Evolutionary conservation across 2,329 filamentous ascomycete genomes (phyloP), one percentile per base, ranked within the genome.

Genomic region (Arachnomyces sp.): DNA sequence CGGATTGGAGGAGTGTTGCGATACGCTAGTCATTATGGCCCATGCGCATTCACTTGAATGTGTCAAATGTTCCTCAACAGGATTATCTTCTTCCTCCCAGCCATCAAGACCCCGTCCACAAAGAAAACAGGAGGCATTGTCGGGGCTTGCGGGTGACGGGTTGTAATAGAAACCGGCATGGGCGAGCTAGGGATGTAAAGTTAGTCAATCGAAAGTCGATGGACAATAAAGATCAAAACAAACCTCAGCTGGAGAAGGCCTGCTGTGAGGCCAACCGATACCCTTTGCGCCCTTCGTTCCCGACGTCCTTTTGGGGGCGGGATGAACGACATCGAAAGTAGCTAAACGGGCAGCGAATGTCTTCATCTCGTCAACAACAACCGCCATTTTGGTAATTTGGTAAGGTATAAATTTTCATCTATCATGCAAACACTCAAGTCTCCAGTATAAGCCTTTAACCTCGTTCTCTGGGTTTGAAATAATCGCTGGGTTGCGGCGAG

Each of bases 121-220:
- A 29, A 88, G 73, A 62, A 93, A 96, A 62, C 92, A 98, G 51
- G 79, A 77, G 35, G 86, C 86, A 61, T 96, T 96, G 62, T 98
- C 92, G 29, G 82, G 82, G 55, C 80, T 85, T 34, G 78, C 74
- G 38, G 77, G 72, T 11, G 77, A 78, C 2, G 92, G 90, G 45
- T 81, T 77, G 66, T 86, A 96, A 66, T 83, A 92, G 67, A 98
- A 95, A 29, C 92, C 92, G 42, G 92, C 90, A 56, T 78, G 80
- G 3, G 92, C 90, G 53, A 98, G 81, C 84, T 95, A 57, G 33
- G 35, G 31, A 28, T 35, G 9, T 30, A 37, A 34, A 36, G 36
- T 46, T 36, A 52, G 42, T 32, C 8, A 43, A 15, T 25, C 25
- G 30, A 42, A 35, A n/a, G n/a, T n/a, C 31, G 18, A 21, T n/a